These are phyloP conservation scores for Cornus controversa DNA, from an alignment of 148 eudicot genomes.

Conservation along the genomic window DNA sequence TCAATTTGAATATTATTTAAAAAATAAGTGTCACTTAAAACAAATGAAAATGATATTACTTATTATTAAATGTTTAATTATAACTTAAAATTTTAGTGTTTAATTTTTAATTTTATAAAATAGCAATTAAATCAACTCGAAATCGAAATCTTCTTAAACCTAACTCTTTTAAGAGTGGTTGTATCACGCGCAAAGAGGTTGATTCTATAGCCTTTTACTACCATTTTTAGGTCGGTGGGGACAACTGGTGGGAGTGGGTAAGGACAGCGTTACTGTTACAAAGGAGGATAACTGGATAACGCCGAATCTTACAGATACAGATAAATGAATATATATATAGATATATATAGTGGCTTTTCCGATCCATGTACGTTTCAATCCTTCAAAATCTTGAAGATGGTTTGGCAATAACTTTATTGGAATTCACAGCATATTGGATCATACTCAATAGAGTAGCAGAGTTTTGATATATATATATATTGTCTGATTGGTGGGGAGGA, in stretches of 20 bases:
- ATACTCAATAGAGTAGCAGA: background rate
- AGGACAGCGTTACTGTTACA: background rate
- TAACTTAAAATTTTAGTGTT: too few species aligned
- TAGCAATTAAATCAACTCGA: too few species aligned
- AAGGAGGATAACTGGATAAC: slow-evolving; percentile 18
- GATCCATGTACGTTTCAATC: background rate
- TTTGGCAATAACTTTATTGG: background rate
- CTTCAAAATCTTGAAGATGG: background rate
- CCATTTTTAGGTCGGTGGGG: background rate
- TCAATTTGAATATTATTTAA: too few species aligned
- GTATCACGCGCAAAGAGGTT: slow-evolving; percentile 1
- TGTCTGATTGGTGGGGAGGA: background rate
- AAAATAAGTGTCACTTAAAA: too few species aligned
- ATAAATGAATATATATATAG: background rate
- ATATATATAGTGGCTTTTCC: too few species aligned
- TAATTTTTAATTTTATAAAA: too few species aligned
- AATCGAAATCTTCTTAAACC: too few species aligned
- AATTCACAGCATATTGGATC: background rate
- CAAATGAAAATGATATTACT: too few species aligned
- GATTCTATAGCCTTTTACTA: background rate
- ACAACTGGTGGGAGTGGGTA: slow-evolving; percentile 9
- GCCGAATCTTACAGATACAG: slow-evolving; percentile 26
- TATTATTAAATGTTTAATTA: too few species aligned
- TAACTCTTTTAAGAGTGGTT: background rate
- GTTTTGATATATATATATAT: background rate